Conservation (phyloP, 306 rosid species). For the Canavalia gladiata region DNA sequence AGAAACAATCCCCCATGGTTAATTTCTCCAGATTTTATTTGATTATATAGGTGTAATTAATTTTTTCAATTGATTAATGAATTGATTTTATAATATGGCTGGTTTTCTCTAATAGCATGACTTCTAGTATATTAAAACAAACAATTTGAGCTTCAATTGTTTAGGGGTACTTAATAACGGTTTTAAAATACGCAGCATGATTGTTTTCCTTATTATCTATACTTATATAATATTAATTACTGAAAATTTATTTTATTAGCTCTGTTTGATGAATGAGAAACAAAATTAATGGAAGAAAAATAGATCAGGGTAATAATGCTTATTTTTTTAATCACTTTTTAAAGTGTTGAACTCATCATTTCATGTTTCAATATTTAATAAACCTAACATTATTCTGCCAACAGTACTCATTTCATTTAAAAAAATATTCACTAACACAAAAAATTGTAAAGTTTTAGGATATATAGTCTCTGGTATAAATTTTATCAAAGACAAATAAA, state of each 20-base stretch:
- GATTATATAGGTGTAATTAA: not conserved
- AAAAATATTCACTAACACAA: too few species aligned
- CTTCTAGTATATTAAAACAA: not conserved
- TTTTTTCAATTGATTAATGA: not conserved
- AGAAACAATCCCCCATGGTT: not conserved
- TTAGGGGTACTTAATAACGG: not conserved
- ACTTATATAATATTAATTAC: not conserved
- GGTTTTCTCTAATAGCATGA: not conserved
- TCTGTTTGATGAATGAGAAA: not conserved
- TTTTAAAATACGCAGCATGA: not conserved
- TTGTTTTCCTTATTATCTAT: not conserved
- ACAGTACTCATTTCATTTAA: not conserved
- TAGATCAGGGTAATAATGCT: not conserved
- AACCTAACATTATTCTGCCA: not conserved
- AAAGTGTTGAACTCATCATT: not conserved
- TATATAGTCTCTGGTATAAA: too few species aligned
- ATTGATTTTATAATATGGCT: not conserved
- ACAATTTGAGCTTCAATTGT: not conserved
- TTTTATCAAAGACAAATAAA: too few species aligned
- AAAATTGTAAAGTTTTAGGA: too few species aligned
- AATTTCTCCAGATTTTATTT: not conserved
- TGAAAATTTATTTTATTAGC: not conserved
- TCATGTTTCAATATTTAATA: not conserved
- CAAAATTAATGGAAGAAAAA: not conserved
- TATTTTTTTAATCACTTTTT: not conserved